Percentiles rank a stretch among this genome's conserved stretches.
These are phyloP conservation scores for Diaporthe vaccinii DNA, from an alignment of 2,329 filamentous ascomycete species.

Conservation along the genomic window DNA sequence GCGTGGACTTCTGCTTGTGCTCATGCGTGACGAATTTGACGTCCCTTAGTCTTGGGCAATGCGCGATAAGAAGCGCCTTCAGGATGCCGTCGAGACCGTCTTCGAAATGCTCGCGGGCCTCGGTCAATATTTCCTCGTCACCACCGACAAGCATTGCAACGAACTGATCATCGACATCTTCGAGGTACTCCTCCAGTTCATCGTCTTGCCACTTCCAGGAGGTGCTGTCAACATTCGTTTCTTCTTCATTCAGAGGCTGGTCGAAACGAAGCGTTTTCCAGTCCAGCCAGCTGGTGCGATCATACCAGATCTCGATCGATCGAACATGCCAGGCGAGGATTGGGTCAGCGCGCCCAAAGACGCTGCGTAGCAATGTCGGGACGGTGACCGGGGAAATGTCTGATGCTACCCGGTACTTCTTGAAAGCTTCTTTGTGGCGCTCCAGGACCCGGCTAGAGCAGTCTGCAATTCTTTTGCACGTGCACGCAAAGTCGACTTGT, in stretches of 20 bases:
- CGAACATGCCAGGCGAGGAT: slow-evolving; percentile 3
- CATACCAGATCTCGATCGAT: not conserved
- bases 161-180: not conserved
- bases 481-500: not conserved
- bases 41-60: slow-evolving; percentile 4
- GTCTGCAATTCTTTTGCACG: not conserved
- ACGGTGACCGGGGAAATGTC: not conserved
- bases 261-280: not conserved
- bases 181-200: not conserved
- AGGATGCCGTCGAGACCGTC: slow-evolving; percentile 1
- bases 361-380: not conserved
- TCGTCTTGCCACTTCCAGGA: not conserved
- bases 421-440: not conserved
- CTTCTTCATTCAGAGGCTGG: not conserved
- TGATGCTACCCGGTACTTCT: slow-evolving; percentile 1
- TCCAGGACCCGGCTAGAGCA: not conserved
- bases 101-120: not conserved
- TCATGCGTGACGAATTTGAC: slow-evolving; percentile 4
- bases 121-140: not conserved
- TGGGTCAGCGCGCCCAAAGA: slow-evolving; percentile 4
- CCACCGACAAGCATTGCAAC: not conserved
- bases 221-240: not conserved
- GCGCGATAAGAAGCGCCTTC: slow-evolving; percentile 1
- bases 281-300: not conserved
- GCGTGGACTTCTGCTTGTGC: slow-evolving; percentile 7